A percentile compares a stretch with the other conserved stretches of the same genome.
Conservation (phyloP, 164 flowering plant species). For the Echeveria elegans region DNA sequence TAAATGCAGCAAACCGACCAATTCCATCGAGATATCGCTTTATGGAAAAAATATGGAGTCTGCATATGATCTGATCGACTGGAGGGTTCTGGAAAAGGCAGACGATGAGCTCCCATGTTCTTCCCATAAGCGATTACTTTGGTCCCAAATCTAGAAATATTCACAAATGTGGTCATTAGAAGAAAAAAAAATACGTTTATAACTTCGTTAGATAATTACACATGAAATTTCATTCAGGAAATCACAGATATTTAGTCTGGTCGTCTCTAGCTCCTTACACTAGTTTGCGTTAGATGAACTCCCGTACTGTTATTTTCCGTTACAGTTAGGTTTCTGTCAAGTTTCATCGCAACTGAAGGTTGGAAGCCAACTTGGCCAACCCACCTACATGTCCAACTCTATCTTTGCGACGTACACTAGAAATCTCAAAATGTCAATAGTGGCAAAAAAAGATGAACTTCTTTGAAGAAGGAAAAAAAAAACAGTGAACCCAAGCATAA, state of each 20-base stretch:
- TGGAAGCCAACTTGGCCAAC: background rate
- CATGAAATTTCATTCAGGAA: background rate
- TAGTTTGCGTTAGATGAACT: background rate
- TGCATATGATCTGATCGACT: background rate
- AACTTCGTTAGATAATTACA: background rate
- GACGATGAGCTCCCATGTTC: slow-evolving; percentile 30
- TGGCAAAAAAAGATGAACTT: background rate
- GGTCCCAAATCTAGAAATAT: slow-evolving; percentile 19
- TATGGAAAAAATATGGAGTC: slow-evolving; percentile 22
- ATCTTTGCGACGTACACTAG: background rate
- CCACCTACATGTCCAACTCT: background rate
- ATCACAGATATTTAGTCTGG: background rate
- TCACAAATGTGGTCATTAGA: background rate
- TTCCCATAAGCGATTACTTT: slow-evolving; percentile 37
- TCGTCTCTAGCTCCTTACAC: background rate
- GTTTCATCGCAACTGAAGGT: background rate
- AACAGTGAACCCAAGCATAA: background rate
- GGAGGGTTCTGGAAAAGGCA: slow-evolving; percentile 17
- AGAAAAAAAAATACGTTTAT: background rate
- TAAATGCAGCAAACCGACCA: slow-evolving; percentile 36
- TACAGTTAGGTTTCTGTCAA: background rate
- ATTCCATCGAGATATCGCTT: slow-evolving; percentile 25
- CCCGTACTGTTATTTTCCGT: background rate
- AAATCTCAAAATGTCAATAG: background rate
- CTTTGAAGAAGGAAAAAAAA: background rate